Evolutionary conservation across 1,284 basidiomycete genomes (phyloP), one percentile per base, ranked within the genome.

Genomic region (Boletus sp.): DNA sequence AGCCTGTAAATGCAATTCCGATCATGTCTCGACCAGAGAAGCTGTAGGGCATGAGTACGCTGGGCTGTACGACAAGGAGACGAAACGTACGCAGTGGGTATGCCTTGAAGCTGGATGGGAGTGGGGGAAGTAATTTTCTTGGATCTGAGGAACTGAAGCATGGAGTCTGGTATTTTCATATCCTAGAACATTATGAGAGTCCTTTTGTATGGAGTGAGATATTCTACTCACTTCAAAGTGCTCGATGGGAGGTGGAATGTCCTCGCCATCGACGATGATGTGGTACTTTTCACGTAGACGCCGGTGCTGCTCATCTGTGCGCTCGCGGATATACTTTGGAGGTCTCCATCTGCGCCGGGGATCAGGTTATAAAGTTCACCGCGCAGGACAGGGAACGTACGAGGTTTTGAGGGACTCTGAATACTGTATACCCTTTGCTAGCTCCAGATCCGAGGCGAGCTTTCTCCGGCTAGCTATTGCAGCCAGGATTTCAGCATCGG

Each of bases 21-120:
- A 97, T 94, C 72, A 96, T 84, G 66, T 97, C 94, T 48, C 94
- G 82, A 29, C 91, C 91, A 50, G 91, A 72, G 62, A 94, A 94
- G 25, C 90, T 92, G 54, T 17, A 57, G 44, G 29, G 3, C 2
- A 1, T 49, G 23, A 51, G 57, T 49, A 35, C 16, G 27, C 39
- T 48, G 35, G 48, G 34, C 42, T 3, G 20, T 19, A n/a, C 26
- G 32, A 30, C 29, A 39, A 33, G 44, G 27, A 20, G 44, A 41
- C 41, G 46, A 33, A 23, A 70, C 86, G 61, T 71, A 92, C 85
- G 92, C 96, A 30, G 91, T 88, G 1, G 96, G 95, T 39, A 99
- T 84, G 16, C 96, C 96, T 71, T 99, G 96, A 41, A 97, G 78
- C 66, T 99, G 96, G 60, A 99, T 99, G 2, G 95, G 95, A 0